Evolutionary conservation across 805 yeast species (phyloP), one percentile per base, ranked within the genome.

Genomic region (Scheffersomyces spartinae): DNA sequence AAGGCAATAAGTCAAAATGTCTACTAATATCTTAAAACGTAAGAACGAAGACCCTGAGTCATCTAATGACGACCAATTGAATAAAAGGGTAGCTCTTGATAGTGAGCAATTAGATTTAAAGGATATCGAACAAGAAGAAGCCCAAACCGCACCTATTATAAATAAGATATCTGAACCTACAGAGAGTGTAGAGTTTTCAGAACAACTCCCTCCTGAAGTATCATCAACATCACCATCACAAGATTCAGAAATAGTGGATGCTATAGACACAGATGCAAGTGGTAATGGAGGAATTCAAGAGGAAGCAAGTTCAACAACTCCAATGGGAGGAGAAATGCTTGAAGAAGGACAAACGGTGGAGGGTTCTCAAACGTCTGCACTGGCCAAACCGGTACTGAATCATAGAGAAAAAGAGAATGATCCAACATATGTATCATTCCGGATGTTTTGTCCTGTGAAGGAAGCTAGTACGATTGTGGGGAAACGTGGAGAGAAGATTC

Each of bases 381-480:
- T n/a, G n/a, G n/a, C 16, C 13, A 14, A 17, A 5, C 64, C 64
- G 2, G 54, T 52, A 7, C 52, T 61, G 11, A 47, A 49, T 30
- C 62, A 56, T 27, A 44, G 57, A 27, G 65, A 64, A 18, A 45
- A 43, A 25, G 59, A 60, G 20, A 61, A 59, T 22, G 79, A 72
- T 33, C 72, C 78, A 5, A 71, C 78, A 1, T 69, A 68, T 35
- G 72, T 77, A 4, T 73, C 71, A 37, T 59, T 81, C 47, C 61
- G 94, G 34, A 76, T 81, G 82, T 61, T 76, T 26, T 77, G 86
- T 37, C 66, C 71, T 3, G 80, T 77, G 9, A 76, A 71, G 37
- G 86, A 82, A 42, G 86, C 93, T 2, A 73, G 81, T 3, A 48
- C 68, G 12, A 61, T 81, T 23, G 88, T 81, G 9, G 93, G 94